phyloP scores from a whole-genome alignment of 768 basidiomycete genomes.

The Leccinum olivaceopallidum region DNA sequence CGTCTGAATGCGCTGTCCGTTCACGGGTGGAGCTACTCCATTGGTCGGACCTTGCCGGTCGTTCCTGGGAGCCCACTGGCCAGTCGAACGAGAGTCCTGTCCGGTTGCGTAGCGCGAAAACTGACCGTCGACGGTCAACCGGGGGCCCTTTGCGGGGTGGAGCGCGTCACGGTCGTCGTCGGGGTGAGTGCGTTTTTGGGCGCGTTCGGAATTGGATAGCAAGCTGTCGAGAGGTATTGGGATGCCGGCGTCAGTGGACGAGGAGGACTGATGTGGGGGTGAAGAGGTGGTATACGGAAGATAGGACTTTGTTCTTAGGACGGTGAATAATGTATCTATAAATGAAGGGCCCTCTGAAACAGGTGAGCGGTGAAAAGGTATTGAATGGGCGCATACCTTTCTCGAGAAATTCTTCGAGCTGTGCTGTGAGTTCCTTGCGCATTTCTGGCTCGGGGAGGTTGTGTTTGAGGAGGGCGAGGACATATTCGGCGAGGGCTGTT shows the following conservation, averaged over 20 bases:
- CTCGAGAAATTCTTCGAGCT: conserved; percentile 93
- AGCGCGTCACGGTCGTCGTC: conserved; percentile 61
- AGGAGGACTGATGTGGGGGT: conserved; percentile 32
- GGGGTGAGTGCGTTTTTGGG: conserved; percentile 65
- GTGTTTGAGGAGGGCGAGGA: conserved; percentile 90
- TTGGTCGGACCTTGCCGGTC: conserved; percentile 30
- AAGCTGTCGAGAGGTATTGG: conserved; percentile 77
- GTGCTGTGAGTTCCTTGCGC: conserved; percentile 69
- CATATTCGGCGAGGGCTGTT: conserved; percentile 89
- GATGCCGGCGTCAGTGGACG: conserved; percentile 62
- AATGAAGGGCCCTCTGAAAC: conserved; percentile 66
- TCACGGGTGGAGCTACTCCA: conserved; percentile 30
- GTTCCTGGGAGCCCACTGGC: conserved; percentile 42
- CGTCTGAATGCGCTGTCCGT: conserved; percentile 52
- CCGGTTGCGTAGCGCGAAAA: conserved; percentile 62
- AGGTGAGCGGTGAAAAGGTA: conserved; percentile 11
- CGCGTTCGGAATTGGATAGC: conserved; percentile 51
- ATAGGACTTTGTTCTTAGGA: conserved; percentile 83
- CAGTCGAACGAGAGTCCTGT: conserved; percentile 39
- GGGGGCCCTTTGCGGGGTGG: conserved; percentile 69
- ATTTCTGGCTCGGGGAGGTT: conserved; percentile 83
- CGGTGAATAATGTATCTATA: conserved; percentile 83
- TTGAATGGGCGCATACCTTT: conserved; percentile 53
- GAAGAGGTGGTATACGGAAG: conserved; percentile 65
- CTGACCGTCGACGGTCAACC: conserved; percentile 62